Evolutionary conservation across 1,139 yeast species (phyloP).

Genomic region (Suhomyces wounanorum): DNA sequence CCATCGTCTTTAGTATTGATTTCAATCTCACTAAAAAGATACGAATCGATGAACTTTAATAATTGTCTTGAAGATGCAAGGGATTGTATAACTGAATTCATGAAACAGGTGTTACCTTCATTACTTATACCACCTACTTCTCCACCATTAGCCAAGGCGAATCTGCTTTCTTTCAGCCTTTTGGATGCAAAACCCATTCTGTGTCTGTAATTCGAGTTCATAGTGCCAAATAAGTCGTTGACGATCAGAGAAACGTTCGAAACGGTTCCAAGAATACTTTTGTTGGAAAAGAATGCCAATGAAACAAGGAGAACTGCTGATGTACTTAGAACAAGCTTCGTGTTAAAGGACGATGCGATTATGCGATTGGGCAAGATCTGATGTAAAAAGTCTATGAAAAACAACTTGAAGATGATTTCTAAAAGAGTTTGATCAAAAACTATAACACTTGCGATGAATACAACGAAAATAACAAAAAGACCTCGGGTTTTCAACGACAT

Average conservation of each 20-base stretch:
- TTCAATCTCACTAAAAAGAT: conserved; percentile 32
- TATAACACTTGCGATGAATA: not conserved
- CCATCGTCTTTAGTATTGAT: conserved; percentile 20
- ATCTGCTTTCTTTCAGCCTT: conserved; percentile 31
- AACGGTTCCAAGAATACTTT: not conserved
- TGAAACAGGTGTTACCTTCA: conserved; percentile 92
- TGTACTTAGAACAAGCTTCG: conserved; percentile 9
- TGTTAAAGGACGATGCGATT: conserved; percentile 1
- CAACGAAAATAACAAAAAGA: not conserved
- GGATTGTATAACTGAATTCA: conserved; percentile 86
- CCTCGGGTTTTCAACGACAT: conserved; percentile 8
- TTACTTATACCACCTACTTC: conserved; percentile 81
- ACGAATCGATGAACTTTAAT: conserved; percentile 54
- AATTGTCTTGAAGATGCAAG: conserved; percentile 74
- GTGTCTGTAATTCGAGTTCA: conserved; percentile 17
- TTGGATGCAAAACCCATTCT: conserved; percentile 14
- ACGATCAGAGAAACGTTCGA: conserved; percentile 9
- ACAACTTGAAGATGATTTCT: not conserved
- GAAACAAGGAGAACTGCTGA: conserved; percentile 12
- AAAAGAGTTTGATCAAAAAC: not conserved
- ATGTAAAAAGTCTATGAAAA: conserved; percentile 1
- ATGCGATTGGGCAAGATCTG: conserved; percentile 4
- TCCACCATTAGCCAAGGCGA: conserved; percentile 61
- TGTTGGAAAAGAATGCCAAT: conserved; percentile 8
- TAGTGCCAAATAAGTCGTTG: conserved; percentile 10